Conservation (phyloP, 2,329 filamentous ascomycete species). For the Pseudogymnoascus sp. region DNA sequence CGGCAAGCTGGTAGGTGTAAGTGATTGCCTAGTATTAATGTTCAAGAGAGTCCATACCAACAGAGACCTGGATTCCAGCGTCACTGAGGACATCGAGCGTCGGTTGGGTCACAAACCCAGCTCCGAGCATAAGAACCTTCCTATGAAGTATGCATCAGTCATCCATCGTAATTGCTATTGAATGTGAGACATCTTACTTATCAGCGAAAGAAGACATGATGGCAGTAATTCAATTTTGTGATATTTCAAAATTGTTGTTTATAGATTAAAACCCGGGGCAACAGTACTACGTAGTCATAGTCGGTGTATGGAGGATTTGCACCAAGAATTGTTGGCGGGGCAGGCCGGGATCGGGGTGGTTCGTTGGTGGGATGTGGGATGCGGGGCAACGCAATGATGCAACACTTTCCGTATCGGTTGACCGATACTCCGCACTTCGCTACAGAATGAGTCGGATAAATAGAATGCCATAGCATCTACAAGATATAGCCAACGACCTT, state of each 20-base stretch:
- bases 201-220: slow-evolving; percentile 5
- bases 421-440: slow-evolving; percentile 8
- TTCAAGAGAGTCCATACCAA: slow-evolving; percentile 35
- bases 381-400: slow-evolving; percentile 4
- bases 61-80: slow-evolving; percentile 49
- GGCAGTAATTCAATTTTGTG: not conserved
- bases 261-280: not conserved
- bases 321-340: slow-evolving; percentile 2
- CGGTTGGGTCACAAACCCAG: slow-evolving; percentile 49
- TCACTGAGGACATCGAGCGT: slow-evolving; percentile 52
- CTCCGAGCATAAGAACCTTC: slow-evolving; percentile 43
- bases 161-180: not conserved
- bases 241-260: slow-evolving; percentile 3
- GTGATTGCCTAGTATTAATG: not conserved
- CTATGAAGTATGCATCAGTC: slow-evolving; percentile 12
- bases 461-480: not conserved
- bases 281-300: slow-evolving; percentile 4
- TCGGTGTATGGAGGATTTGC: slow-evolving; percentile 3
- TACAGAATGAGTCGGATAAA: slow-evolving; percentile 1
- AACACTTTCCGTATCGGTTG: slow-evolving; percentile 20
- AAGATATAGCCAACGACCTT: not conserved
- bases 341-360: not conserved
- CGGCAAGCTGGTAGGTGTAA: slow-evolving; percentile 58
- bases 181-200: not conserved
- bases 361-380: slow-evolving; percentile 6